Evolutionary conservation across 495 filamentous ascomycete genomes (phyloP).

Genomic region (Aspergillus mulundensis): DNA sequence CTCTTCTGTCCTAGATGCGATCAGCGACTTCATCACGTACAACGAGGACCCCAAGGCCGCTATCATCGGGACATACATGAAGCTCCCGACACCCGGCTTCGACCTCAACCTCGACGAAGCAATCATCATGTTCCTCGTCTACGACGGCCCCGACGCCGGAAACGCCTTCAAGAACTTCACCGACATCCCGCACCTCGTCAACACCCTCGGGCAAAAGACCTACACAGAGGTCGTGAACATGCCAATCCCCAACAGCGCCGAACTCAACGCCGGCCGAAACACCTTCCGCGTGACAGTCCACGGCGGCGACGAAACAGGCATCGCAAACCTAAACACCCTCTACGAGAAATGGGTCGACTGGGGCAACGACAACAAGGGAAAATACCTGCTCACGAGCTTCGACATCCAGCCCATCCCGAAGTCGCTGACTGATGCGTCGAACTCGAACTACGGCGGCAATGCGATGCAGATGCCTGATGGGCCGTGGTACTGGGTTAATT

Average conservation of each 20-base stretch:
- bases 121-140: constrained; percentile 11
- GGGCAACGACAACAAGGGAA: constrained; percentile 5
- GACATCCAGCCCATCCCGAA: constrained; percentile 12
- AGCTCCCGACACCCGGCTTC: background rate
- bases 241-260: constrained; percentile 7
- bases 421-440: constrained; percentile 8
- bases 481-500: constrained; percentile 11
- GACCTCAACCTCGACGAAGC: constrained; percentile 8
- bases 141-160: constrained; percentile 3
- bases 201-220: constrained; percentile 1
- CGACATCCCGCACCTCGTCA: constrained; percentile 7
- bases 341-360: constrained; percentile 7
- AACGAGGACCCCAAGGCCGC: constrained; percentile 11
- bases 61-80: constrained; percentile 13
- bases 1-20: constrained; percentile 3
- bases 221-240: constrained; percentile 10
- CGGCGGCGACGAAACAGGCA: background rate
- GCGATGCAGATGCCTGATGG: constrained; percentile 12
- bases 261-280: constrained; percentile 6
- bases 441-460: constrained; percentile 2
- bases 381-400: background rate
- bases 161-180: constrained; percentile 7
- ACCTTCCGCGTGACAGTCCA: constrained; percentile 9
- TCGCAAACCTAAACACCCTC: background rate
- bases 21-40: constrained; percentile 7